phyloP scores from a whole-genome alignment of 345 rosid species.

The Stellera chamaejasme region DNA sequence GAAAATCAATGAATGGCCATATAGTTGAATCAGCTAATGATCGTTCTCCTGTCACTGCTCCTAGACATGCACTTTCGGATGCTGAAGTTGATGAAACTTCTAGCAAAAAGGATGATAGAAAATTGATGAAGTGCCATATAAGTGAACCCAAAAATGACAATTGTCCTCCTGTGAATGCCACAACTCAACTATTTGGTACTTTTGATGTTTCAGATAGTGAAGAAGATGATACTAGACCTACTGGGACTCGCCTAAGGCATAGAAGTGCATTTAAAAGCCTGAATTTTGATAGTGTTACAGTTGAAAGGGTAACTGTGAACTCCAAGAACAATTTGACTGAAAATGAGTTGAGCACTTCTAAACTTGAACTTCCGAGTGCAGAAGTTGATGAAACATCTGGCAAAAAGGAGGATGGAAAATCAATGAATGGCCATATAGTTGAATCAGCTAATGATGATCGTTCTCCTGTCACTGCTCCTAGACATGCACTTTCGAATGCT shows the following conservation, averaged over 20 bases:
- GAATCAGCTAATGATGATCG: too few species aligned
- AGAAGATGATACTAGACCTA: conserved; percentile 17
- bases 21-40: conserved; percentile 39
- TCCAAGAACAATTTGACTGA: not conserved
- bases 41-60: not conserved
- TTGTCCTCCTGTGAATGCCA: conserved; percentile 6
- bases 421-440: too few species aligned
- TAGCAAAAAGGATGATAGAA: too few species aligned
- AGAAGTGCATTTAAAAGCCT: conserved; percentile 14
- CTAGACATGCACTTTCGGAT: too few species aligned
- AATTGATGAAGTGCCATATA: too few species aligned
- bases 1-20: conserved; percentile 43
- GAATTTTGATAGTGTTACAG: conserved; percentile 14
- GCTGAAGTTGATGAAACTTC: too few species aligned
- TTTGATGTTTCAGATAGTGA: conserved; percentile 19
- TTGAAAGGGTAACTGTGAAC: conserved; percentile 12
- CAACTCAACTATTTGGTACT: conserved; percentile 9
- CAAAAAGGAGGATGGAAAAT: too few species aligned
- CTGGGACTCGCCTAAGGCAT: conserved; percentile 16
- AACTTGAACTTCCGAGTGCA: too few species aligned
- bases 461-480: conserved; percentile 2
- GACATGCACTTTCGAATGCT: too few species aligned
- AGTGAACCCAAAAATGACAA: too few species aligned
- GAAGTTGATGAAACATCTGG: too few species aligned
- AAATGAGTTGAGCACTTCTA: too few species aligned